Conservation (phyloP, 768 basidiomycete species). For the Dacryopinax primogenitus region DNA sequence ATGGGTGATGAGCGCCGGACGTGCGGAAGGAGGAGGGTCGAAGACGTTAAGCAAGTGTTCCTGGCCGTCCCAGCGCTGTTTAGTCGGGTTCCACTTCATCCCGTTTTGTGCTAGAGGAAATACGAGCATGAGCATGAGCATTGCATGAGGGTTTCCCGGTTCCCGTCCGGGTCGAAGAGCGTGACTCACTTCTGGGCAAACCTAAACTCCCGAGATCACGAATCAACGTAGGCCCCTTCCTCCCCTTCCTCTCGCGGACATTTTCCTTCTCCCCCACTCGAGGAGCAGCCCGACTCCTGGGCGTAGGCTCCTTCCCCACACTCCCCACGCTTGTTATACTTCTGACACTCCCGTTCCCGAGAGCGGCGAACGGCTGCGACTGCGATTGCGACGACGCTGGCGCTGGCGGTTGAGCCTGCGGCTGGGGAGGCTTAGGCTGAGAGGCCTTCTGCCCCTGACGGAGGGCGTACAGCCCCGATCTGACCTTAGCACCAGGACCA, state of each 20-base stretch:
- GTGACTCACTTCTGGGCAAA: conserved; percentile 56
- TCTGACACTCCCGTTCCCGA: too few species aligned
- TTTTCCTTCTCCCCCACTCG: neutral
- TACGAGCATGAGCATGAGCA: neutral
- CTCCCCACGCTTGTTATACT: too few species aligned
- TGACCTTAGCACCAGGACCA: too few species aligned
- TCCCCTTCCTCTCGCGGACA: too few species aligned
- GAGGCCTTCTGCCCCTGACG: too few species aligned
- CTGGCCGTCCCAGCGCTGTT: conserved; percentile 93
- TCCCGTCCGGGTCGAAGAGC: too few species aligned
- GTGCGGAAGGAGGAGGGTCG: conserved; percentile 66
- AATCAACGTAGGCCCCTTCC: conserved; percentile 73
- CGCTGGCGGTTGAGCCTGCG: too few species aligned
- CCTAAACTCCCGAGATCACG: conserved; percentile 59
- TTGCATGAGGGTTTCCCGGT: neutral
- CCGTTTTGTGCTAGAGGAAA: conserved; percentile 66
- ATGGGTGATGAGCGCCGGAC: conserved; percentile 92
- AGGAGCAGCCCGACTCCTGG: neutral
- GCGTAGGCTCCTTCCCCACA: neutral
- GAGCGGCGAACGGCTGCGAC: too few species aligned
- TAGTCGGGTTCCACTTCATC: conserved; percentile 92
- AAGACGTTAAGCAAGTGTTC: conserved; percentile 85
- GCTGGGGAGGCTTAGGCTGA: too few species aligned
- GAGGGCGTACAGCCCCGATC: too few species aligned
- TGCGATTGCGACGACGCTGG: too few species aligned